Evolutionary conservation across 345 rosid genomes (phyloP), one percentile per base, ranked within the genome.

Genomic region (Combretum micranthum): DNA sequence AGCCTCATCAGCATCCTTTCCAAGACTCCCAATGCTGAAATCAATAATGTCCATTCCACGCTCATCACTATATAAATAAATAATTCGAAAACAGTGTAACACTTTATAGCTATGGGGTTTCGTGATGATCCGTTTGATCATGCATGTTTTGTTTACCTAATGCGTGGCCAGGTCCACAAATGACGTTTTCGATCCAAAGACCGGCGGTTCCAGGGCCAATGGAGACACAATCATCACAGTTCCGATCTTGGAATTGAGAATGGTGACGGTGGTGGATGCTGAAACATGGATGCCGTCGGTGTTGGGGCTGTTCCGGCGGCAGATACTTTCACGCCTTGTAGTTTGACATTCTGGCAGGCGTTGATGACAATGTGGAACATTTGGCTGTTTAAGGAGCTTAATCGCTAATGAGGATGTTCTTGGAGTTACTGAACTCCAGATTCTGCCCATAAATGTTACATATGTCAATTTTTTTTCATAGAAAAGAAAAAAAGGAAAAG

Each of bases 221-320:
- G 1, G 98, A 91, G 62, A 88, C 65, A 56, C 98, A 88, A 18
- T 91, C 96, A 16, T 88, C 96, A 0, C 98, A 0, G 96, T 91
- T 46, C 74, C 77, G 3, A 86, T 83, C 71, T 48, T 82, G 17
- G 95, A 67, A 68, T 77, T 75, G 17, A 70, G 48, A 39, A 91
- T 76, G 1, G 78, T 72, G 48, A 88, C 88, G 4, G 68, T 71
- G 0, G 59, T 71, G 25, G 96, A 88, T 42, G 42, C 51, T 18
- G 69, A 51, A 1, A 91, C 64, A 53, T 91, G 96, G 50, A 91
- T 88, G 8, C 96, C 93, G 17, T 88, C 96, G 0, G 95, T 91
- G 77, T 91, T 91, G 15, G 90, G 90, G 73, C 95, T 91, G 37
- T 64, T 54, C 0, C 80, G 15, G 80, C 44, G 20, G 96, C 96